Base-by-base conservation (phyloP, 1,284 basidiomycete species). In the Ustilago loliicola region DNA sequence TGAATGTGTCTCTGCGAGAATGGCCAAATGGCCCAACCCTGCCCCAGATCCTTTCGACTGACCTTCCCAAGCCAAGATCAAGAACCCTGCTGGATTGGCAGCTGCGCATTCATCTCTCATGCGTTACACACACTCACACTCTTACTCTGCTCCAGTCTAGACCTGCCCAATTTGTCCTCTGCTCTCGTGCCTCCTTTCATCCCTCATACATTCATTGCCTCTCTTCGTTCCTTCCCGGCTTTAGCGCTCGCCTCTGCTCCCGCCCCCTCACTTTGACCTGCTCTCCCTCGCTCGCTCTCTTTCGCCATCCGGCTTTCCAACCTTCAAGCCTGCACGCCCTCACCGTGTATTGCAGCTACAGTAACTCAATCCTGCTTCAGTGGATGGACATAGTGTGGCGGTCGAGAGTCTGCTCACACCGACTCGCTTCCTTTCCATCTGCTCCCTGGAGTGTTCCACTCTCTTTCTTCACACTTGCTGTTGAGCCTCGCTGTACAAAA, bases 281-380 rank as follows among this genome's bases (percentile, higher is more conserved):
- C 48, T 23, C 3, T 25, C 7, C n/a, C 48, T 27, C 48, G 8
- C 48, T 50, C 9, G 45, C 27, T 50, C 25, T 29, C 25, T 2
- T 25, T 29, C 48, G 48, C 48, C 48, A 29, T 50, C 48, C 48
- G 48, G 48, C 48, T 50, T 50, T 50, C 25, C 23, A 50, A 15
- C n/a, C 19, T 9, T 50, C 48, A 8, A 29, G 4, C 8, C 13
- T 50, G 48, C 48, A 50, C 27, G 13, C 48, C 25, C n/a, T 50
- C 5, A 27, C 48, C 45, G 21, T 10, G 45, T 23, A 25, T 23
- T 47, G 45, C 45, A 47, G n/a, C 45, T 23, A 17, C 9, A 4
- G 9, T 40, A 15, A 17, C 13, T 19, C 38, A 13, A 19, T 40
- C 11, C 38, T 19, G 38, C 11, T 19, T 40, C 17, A 7, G 6